Percentiles rank a stretch among this genome's conserved stretches.
These are phyloP conservation scores for Rauvolfia tetraphylla DNA, from an alignment of 257 asterid species.

Conservation along the genomic window DNA sequence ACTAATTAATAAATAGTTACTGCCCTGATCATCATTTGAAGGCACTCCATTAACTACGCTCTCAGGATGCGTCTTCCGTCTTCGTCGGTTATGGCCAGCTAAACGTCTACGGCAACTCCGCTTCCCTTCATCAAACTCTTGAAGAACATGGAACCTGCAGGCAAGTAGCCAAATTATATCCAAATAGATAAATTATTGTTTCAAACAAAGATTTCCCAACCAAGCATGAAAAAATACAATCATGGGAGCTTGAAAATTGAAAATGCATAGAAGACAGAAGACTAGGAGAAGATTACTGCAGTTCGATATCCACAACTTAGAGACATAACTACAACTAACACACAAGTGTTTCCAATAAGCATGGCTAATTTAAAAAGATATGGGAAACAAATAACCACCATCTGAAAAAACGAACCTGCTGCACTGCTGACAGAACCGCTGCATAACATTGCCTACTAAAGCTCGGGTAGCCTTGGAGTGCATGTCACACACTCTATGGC, in stretches of 20 bases:
- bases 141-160: slow-evolving; percentile 78
- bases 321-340: not conserved
- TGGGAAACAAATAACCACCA: not conserved
- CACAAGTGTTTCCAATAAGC: not conserved
- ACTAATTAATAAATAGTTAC: slow-evolving; percentile 65
- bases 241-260: not conserved
- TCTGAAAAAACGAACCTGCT: slow-evolving; percentile 58
- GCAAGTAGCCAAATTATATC: slow-evolving; percentile 8
- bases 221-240: not conserved
- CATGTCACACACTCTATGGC: slow-evolving; percentile 85
- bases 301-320: not conserved
- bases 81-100: slow-evolving; percentile 83
- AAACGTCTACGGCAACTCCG: slow-evolving; percentile 91
- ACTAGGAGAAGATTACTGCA: not conserved
- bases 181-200: not conserved
- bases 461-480: slow-evolving; percentile 82
- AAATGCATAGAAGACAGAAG: not conserved
- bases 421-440: slow-evolving; percentile 95
- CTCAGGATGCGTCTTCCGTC: slow-evolving; percentile 93
- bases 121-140: slow-evolving; percentile 95
- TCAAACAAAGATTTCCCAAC: not conserved
- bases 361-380: not conserved
- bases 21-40: slow-evolving; percentile 55
- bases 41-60: slow-evolving; percentile 41
- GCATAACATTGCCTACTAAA: slow-evolving; percentile 71